Evolutionary conservation across 2,329 filamentous ascomycete species (phyloP).

Genomic region (Didymella sp.): DNA sequence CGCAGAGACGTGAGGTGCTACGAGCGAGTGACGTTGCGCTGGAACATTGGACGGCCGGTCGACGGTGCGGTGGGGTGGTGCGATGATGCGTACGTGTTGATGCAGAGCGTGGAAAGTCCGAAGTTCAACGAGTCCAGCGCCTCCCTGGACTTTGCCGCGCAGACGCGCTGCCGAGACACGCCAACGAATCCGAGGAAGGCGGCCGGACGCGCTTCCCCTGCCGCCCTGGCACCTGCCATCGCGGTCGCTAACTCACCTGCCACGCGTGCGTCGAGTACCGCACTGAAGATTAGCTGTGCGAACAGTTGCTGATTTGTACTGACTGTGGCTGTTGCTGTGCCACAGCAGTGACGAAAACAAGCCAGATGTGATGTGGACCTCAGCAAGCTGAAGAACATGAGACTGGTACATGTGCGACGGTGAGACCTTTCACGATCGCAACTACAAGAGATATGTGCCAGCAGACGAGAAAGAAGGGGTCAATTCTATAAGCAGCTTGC

Average conservation of each 20-base stretch:
- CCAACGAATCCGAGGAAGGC: background rate
- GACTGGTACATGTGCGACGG: background rate
- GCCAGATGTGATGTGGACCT: no score
- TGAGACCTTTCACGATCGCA: no score
- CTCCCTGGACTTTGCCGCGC: conserved; percentile 8
- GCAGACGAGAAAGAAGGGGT: background rate
- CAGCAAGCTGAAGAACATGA: background rate
- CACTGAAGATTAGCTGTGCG: background rate
- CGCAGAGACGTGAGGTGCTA: conserved; percentile 3
- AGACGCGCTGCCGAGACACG: conserved; percentile 12
- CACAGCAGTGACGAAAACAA: background rate
- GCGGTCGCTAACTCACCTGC: background rate
- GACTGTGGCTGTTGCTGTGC: background rate
- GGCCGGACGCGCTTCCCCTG: conserved; percentile 9
- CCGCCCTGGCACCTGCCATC: conserved; percentile 1
- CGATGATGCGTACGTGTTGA: conserved; percentile 12
- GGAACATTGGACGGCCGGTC: conserved; percentile 17
- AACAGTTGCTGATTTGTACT: background rate
- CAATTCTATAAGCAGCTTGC: background rate
- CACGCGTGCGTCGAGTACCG: background rate
- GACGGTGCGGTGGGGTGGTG: conserved; percentile 8
- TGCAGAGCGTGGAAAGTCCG: conserved; percentile 6
- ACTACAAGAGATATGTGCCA: no score
- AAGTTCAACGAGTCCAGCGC: conserved; percentile 9
- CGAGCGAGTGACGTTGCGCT: conserved; percentile 7